phyloP scores from a whole-genome alignment of 2,329 filamentous ascomycete genomes.

The Cordyceps cicadae region DNA sequence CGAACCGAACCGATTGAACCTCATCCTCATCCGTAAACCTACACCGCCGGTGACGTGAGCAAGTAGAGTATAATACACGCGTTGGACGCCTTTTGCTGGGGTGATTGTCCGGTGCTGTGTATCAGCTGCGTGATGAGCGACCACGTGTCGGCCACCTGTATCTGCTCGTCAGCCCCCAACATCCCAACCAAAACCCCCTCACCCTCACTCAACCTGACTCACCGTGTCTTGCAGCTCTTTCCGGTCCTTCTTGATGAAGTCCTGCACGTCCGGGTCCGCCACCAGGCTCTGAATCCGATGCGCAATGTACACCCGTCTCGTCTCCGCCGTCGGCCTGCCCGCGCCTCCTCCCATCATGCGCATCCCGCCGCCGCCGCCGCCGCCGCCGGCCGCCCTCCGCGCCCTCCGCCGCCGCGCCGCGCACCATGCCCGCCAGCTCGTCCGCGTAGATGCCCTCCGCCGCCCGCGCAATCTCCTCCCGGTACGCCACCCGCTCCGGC shows the following conservation, averaged over 20 bases:
- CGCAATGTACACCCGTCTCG: constrained; percentile 5
- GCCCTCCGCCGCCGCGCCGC: background rate
- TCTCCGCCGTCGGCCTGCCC: constrained; percentile 1
- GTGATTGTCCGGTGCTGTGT: constrained; percentile 6
- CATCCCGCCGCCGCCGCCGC: background rate
- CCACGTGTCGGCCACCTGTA: constrained; percentile 4
- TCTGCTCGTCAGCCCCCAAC: background rate
- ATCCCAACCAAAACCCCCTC: too few species aligned
- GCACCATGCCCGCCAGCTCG: background rate
- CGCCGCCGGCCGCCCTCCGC: background rate
- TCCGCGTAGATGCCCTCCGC: constrained; percentile 7
- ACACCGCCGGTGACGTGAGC: constrained; percentile 1
- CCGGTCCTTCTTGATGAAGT: constrained; percentile 7
- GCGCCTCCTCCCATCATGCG: background rate
- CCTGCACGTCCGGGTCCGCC: constrained; percentile 1
- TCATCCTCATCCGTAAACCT: too few species aligned
- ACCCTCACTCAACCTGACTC: background rate
- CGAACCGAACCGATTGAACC: background rate
- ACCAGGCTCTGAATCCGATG: constrained; percentile 1
- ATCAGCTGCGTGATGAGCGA: constrained; percentile 5
- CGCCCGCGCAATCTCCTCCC: constrained; percentile 11
- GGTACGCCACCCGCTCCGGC: constrained; percentile 9
- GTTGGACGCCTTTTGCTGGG: constrained; percentile 2
- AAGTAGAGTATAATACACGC: constrained; percentile 7
- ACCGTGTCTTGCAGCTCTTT: constrained; percentile 8